Conservation (phyloP, 2,329 filamentous ascomycete genomes). For the Epichloe amarillans region DNA sequence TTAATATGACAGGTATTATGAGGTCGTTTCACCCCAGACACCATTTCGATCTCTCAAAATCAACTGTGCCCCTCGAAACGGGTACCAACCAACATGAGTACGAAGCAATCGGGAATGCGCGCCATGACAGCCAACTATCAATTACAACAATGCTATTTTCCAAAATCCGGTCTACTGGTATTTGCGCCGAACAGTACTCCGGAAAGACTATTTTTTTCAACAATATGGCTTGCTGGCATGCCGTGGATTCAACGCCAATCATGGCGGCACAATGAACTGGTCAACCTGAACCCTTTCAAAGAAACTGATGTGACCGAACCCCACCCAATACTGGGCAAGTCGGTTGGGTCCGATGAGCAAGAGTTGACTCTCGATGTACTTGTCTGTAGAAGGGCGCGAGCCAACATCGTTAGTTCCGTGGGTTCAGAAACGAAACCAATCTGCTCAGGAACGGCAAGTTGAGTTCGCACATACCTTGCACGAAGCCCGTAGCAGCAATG, state of each 20-base stretch:
- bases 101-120: too few relatives aligned
- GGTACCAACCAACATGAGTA: too few relatives aligned
- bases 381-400: constrained; percentile 34
- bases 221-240: too few relatives aligned
- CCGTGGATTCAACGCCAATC: background rate
- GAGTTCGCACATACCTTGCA: constrained; percentile 42
- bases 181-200: too few relatives aligned
- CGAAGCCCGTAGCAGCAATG: constrained; percentile 60
- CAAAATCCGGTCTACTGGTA: too few relatives aligned
- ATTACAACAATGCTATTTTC: too few relatives aligned
- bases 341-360: constrained; percentile 66
- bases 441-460: background rate
- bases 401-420: background rate
- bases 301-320: constrained; percentile 45
- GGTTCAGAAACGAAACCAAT: background rate
- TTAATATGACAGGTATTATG: too few relatives aligned
- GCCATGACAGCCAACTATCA: too few relatives aligned
- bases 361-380: constrained; percentile 61
- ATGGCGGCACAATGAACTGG: constrained; percentile 24
- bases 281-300: constrained; percentile 49
- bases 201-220: too few relatives aligned
- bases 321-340: constrained; percentile 72
- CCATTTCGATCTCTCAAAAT: too few relatives aligned
- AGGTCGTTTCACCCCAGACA: too few relatives aligned
- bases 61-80: too few relatives aligned